A percentile compares a stretch with the other conserved stretches of the same genome.
Evolutionary conservation across 2,329 filamentous ascomycete species (phyloP).

Genomic region (Exophiala sp.): DNA sequence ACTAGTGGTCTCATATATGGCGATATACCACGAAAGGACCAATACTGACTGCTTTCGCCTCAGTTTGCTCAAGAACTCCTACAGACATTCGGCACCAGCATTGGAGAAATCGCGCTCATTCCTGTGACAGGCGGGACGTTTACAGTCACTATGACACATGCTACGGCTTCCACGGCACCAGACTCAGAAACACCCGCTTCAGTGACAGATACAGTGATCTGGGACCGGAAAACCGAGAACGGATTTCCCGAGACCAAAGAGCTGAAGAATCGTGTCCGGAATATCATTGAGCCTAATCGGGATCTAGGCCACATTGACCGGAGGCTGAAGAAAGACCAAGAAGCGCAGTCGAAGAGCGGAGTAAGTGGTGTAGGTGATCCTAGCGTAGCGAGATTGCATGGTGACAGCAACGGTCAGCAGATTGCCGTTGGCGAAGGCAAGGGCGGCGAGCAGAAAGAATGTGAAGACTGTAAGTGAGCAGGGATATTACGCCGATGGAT

Average conservation of each 20-base stretch:
- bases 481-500: not conserved
- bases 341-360: constrained; percentile 9
- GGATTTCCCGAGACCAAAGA: constrained; percentile 95
- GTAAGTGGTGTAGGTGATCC: not conserved
- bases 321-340: constrained; percentile 34
- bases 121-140: constrained; percentile 84
- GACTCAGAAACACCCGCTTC: constrained; percentile 12
- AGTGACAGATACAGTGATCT: constrained; percentile 58
- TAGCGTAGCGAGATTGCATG: constrained; percentile 18
- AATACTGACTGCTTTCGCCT: not conserved
- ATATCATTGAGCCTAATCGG: constrained; percentile 73
- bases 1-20: no score
- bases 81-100: constrained; percentile 78
- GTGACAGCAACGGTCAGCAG: constrained; percentile 28
- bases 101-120: constrained; percentile 84
- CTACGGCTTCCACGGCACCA: not conserved
- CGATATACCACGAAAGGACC: not conserved
- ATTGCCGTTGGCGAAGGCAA: constrained; percentile 1
- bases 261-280: constrained; percentile 77
- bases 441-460: constrained; percentile 11
- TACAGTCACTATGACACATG: constrained; percentile 60
- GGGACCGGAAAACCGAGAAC: constrained; percentile 82
- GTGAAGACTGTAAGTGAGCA: constrained; percentile 31
- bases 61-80: constrained; percentile 93
- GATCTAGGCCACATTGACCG: constrained; percentile 80